phyloP scores from a whole-genome alignment of 352 stramenopile species.

The Phytophthora meadii region DNA sequence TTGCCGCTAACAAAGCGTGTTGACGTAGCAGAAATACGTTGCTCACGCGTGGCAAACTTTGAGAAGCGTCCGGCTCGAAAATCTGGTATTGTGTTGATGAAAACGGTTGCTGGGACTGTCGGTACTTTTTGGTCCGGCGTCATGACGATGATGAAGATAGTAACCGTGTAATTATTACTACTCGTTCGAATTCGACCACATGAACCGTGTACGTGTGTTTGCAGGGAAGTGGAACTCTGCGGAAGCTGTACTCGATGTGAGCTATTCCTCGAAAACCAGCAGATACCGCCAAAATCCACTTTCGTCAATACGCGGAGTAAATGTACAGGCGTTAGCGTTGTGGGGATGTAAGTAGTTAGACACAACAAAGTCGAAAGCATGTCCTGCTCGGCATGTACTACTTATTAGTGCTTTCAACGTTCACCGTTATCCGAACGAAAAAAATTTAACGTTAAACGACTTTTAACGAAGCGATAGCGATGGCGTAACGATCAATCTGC shows the following conservation, averaged over 20 bases:
- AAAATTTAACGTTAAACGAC: too few relatives aligned
- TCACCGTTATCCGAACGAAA: too few relatives aligned
- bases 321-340: neutral
- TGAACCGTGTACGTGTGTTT: conserved; percentile 3
- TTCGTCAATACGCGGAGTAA: conserved; percentile 10
- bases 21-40: conserved; percentile 16
- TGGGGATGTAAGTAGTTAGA: conserved; percentile 2
- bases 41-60: conserved; percentile 1
- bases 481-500: too few relatives aligned
- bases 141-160: conserved; percentile 5
- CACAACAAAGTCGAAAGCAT: conserved; percentile 4
- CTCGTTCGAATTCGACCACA: conserved; percentile 24
- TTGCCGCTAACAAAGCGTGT: conserved; percentile 8
- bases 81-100: conserved; percentile 16
- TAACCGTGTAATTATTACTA: conserved; percentile 8
- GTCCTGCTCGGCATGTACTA: too few relatives aligned
- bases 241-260: conserved; percentile 12
- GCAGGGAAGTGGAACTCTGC: neutral
- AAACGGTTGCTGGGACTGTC: neutral
- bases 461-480: too few relatives aligned
- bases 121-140: conserved; percentile 2
- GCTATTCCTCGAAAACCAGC: neutral
- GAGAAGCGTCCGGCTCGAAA: conserved; percentile 1
- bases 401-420: too few relatives aligned
- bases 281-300: conserved; percentile 19